Evolutionary conservation across 192 early-diverging fungal species (phyloP), one percentile per base, ranked within the genome.

Genomic region (Pilobolus umbonatus): DNA sequence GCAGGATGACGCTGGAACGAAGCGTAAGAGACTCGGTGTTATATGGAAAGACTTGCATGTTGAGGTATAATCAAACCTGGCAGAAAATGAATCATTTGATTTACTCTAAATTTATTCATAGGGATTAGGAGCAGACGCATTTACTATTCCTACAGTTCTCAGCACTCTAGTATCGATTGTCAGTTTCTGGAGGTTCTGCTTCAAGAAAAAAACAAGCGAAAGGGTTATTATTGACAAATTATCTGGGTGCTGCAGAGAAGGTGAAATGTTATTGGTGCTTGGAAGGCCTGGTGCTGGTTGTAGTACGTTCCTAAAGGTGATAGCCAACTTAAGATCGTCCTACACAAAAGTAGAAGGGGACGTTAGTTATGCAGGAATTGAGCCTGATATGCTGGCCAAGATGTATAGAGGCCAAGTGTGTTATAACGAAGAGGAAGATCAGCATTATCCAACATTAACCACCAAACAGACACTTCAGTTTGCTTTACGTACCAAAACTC

Each of bases 341-440:
- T 82, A 75, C 34, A 77, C 69, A 25, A 21, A 62, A 15, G 66
- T 88, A 39, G 59, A 57, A 2, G 86, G 86, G 21, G 68, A 76
- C 21, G 74, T 88, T 17, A 74, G 75, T n/a, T 87, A 88, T 40
- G 86, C 85, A 15, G 88, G 87, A 1, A 74, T 93, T 53, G 69
- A 74, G 5, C 66, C 78, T 11, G 61, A 76, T 11, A 78, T 81
- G 36, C 78, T 93, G 53, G 60, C 57, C 4, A 73, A 74, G 26
- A 67, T 77, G 34, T 88, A 84, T 61, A 81, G 83, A 56, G 87
- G 85, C 40, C 85, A 89, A 57, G 79, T 90, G 5, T 77, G 79
- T 12, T 94, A 91, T 62, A 87, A 85, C 62, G 76, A 82, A 61
- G 91, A 94, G 75, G 86, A 88, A 64, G 89, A 90, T 55, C 75